These are phyloP conservation scores for Xeromyces bisporus DNA, from an alignment of 495 filamentous ascomycete genomes.

Conservation along the genomic window DNA sequence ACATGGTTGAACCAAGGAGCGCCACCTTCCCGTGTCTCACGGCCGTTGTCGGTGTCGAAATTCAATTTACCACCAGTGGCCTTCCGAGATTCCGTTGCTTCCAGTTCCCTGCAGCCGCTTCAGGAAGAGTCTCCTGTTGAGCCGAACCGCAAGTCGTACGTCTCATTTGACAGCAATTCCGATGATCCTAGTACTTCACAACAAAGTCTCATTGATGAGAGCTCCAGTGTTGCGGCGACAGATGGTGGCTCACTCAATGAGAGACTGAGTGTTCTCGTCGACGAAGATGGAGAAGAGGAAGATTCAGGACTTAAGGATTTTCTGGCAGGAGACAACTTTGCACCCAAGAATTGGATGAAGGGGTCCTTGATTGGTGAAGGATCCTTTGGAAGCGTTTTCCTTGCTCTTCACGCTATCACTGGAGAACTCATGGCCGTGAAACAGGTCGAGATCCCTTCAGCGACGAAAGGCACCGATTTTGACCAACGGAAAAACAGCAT, in stretches of 20 bases:
- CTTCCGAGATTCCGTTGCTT: conserved; percentile 75
- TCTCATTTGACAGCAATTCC: conserved; percentile 79
- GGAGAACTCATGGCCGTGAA: conserved; percentile 97
- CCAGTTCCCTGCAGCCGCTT: conserved; percentile 69
- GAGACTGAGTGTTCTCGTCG: conserved; percentile 40
- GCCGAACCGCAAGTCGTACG: conserved; percentile 86
- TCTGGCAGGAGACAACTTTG: conserved; percentile 81
- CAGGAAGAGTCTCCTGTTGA: conserved; percentile 86
- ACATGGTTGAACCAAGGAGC: conserved; percentile 54
- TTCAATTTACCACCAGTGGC: conserved; percentile 39
- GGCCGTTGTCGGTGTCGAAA: conserved; percentile 46
- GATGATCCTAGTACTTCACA: conserved; percentile 53
- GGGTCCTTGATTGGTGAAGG: conserved; percentile 92
- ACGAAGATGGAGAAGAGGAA: conserved; percentile 72
- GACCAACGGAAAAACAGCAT: conserved; percentile 92
- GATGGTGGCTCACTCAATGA: conserved; percentile 54
- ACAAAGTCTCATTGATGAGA: conserved; percentile 75
- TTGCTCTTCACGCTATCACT: conserved; percentile 92
- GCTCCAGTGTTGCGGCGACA: conserved; percentile 49
- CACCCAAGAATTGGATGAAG: conserved; percentile 97
- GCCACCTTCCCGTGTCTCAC: conserved; percentile 25
- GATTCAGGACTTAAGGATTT: conserved; percentile 67
- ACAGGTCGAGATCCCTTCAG: conserved; percentile 85
- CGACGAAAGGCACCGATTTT: conserved; percentile 56
- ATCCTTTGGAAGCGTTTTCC: conserved; percentile 90